Base-by-base conservation (phyloP, 768 basidiomycete species). In the Kwoniella botswanensis region DNA sequence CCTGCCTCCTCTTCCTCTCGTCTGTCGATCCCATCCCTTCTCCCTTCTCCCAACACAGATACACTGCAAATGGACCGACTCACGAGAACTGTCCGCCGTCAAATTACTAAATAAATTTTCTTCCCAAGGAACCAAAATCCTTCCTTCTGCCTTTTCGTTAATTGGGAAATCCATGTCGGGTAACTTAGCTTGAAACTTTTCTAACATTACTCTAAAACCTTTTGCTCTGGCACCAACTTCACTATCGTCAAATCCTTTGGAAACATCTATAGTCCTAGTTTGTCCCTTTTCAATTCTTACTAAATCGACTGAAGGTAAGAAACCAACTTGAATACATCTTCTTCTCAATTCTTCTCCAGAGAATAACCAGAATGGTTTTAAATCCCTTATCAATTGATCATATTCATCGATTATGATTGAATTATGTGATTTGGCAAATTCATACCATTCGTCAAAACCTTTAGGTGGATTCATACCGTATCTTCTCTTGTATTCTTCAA, bases 151-250 rank as follows among this genome's bases (percentile, higher is more conserved):
- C 84, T 91, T 92, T 24, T 92, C 89, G 76, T 98, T 98, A 84
- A 99, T 89, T 0, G 97, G 89, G 74, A 99, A 90, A 76, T 97
- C 92, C 90, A 99, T 90, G 85, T 98, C 90, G 13, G 96, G 95
- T 4, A 98, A 87, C 77, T 87, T 86, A 68, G 87, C 79, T 67
- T 86, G 87, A 79, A 94, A 94, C 70, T 88, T 88, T 60, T 88
- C 86, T 18, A 94, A 84, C 88, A 98, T 93, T 50, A 84, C 82
- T 63, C 88, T 86, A 84, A 96, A 93, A 9, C 92, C 92, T 56
- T 86, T 86, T 0, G 94, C 91, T 63, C 94, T 87, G 6, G 90
- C 91, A 64, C 91, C 90, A 52, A 89, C 89, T 78, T 92, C 93
- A 2, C 85, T 83, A 76, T 89, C 91, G 42, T 87, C 86, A 75